Percentiles rank a stretch among this genome's conserved stretches.
phyloP scores from a whole-genome alignment of 1,284 basidiomycete genomes.

The Spongispora temasekensis region DNA sequence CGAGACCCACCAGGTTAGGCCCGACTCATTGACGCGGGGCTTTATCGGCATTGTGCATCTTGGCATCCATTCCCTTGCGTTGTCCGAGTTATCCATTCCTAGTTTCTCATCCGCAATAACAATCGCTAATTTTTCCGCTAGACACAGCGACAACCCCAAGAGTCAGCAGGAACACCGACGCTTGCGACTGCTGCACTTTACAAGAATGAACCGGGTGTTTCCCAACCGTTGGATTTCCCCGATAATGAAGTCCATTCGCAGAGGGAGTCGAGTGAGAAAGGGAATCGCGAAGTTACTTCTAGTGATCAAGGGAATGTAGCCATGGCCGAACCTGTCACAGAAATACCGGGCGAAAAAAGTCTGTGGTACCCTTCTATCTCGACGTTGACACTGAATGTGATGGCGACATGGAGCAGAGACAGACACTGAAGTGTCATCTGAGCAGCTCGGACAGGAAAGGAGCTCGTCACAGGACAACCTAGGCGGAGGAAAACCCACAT shows the following conservation, averaged over 20 bases:
- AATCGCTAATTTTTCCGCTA: slow-evolving; percentile 14
- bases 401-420: neutral
- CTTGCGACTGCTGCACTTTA: too few relatives aligned
- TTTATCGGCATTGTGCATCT: neutral
- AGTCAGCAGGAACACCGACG: neutral
- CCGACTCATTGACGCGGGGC: neutral
- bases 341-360: slow-evolving; percentile 10
- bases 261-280: neutral
- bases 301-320: neutral
- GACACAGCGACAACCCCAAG: slow-evolving; percentile 5
- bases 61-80: neutral
- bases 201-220: neutral
- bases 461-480: neutral
- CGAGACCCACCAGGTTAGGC: neutral
- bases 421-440: neutral
- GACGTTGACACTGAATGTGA: neutral
- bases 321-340: neutral
- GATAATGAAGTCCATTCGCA: neutral
- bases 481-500: neutral
- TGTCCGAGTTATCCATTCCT: neutral
- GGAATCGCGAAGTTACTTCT: neutral
- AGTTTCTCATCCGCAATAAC: neutral
- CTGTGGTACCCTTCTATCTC: neutral
- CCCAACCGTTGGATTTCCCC: neutral
- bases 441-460: neutral